Percentiles rank a stretch among this genome's conserved stretches.
Conservation (phyloP, 1,284 basidiomycete species). For the Earliella scabrosa region DNA sequence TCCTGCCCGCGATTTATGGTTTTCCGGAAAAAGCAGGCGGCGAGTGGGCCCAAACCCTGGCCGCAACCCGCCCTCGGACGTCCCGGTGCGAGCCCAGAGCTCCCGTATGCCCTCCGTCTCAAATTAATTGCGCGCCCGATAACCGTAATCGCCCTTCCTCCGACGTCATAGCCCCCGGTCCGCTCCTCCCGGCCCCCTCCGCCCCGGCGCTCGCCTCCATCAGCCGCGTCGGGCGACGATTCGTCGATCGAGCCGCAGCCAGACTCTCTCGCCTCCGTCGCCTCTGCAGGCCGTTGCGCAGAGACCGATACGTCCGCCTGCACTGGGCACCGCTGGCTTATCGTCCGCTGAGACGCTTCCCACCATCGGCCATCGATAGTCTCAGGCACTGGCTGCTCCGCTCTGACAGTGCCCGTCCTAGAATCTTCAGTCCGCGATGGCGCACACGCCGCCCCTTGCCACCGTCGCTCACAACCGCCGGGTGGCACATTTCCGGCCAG, state of each 20-base stretch:
- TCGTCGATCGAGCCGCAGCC: not conserved
- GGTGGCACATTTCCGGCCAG: not conserved
- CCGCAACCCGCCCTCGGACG: not conserved
- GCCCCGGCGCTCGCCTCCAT: not conserved
- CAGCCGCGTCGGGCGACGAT: not conserved
- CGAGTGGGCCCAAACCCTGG: too few species aligned
- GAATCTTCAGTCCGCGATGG: not conserved
- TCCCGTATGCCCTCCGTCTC: not conserved
- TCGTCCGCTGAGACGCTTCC: conserved; percentile 6
- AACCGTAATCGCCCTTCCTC: conserved; percentile 4
- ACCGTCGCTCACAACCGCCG: conserved; percentile 2
- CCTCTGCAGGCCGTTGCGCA: too few species aligned
- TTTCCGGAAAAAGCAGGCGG: conserved; percentile 20
- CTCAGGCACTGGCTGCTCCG: conserved; percentile 2
- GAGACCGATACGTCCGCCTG: too few species aligned
- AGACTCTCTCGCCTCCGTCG: conserved; percentile 4
- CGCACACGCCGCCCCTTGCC: not conserved
- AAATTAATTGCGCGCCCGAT: conserved; percentile 1
- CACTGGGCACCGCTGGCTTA: too few species aligned
- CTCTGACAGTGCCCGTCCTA: not conserved
- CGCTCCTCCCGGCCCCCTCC: conserved; percentile 5
- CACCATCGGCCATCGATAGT: conserved; percentile 10
- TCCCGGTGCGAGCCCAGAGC: conserved; percentile 15
- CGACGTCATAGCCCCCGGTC: conserved; percentile 23
- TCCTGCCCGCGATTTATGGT: conserved; percentile 8